phyloP scores from a whole-genome alignment of 768 basidiomycete species.

The Suillus placidus region DNA sequence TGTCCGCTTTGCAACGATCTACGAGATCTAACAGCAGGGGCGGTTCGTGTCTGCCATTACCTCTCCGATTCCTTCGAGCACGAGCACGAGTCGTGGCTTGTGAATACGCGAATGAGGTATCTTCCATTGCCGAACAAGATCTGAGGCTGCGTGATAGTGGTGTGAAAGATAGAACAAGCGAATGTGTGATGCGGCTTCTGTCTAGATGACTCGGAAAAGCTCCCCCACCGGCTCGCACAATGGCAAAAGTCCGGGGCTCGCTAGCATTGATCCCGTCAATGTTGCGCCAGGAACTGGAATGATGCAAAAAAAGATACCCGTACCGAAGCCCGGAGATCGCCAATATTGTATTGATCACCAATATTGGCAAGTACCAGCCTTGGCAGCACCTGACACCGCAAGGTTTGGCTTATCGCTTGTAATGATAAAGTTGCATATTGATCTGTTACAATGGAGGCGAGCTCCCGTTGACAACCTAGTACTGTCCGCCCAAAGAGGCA shows the following conservation, averaged over 20 bases:
- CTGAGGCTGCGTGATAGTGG: background rate
- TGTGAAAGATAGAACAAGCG: background rate
- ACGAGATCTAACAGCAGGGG: constrained; percentile 42
- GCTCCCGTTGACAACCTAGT: background rate
- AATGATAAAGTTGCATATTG: background rate
- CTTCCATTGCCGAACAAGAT: constrained; percentile 18
- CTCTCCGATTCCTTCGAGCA: constrained; percentile 53
- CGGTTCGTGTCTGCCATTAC: constrained; percentile 35
- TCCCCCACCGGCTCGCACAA: background rate
- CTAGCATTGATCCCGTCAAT: background rate
- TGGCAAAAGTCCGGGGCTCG: background rate
- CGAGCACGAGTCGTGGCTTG: constrained; percentile 54
- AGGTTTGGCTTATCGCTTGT: background rate
- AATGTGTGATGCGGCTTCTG: constrained; percentile 1
- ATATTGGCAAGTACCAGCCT: no score
- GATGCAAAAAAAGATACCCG: background rate
- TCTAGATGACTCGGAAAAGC: background rate
- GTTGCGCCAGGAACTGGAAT: background rate
- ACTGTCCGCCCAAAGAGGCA: background rate
- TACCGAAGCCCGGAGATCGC: background rate
- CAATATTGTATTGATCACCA: no score
- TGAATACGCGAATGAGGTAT: constrained; percentile 43
- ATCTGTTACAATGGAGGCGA: background rate
- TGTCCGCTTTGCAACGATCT: constrained; percentile 46
- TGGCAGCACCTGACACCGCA: no score